phyloP scores from a whole-genome alignment of 2,329 filamentous ascomycete species.

The Helotiales sp. region DNA sequence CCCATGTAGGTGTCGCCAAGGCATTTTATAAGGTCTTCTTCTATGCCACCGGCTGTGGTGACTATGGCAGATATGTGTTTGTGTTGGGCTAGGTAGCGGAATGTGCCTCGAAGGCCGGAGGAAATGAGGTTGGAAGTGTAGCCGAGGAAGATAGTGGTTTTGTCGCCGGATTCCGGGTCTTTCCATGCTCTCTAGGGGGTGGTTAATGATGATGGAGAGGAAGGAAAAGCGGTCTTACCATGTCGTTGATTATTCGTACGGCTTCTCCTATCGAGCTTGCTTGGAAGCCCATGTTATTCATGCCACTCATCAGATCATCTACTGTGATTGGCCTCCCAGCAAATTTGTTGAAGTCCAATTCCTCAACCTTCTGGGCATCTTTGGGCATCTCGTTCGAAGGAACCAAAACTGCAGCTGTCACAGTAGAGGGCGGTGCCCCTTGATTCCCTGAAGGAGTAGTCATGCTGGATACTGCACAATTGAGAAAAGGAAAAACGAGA shows the following conservation, averaged over 20 bases:
- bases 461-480: conserved; percentile 1
- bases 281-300: conserved; percentile 86
- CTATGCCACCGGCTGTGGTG: conserved; percentile 90
- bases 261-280: conserved; percentile 82
- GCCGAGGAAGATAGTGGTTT: conserved; percentile 92
- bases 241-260: conserved; percentile 88
- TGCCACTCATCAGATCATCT: conserved; percentile 77
- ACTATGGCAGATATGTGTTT: conserved; percentile 91
- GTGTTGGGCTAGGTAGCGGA: conserved; percentile 92
- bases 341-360: conserved; percentile 88
- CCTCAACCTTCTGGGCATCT: conserved; percentile 77
- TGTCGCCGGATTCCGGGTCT: conserved; percentile 75
- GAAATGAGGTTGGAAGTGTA: conserved; percentile 99
- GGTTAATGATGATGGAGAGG: neutral
- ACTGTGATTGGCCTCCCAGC: conserved; percentile 76
- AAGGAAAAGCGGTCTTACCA: conserved; percentile 58
- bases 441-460: neutral
- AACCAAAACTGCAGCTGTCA: conserved; percentile 81
- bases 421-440: conserved; percentile 50
- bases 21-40: conserved; percentile 99
- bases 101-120: conserved; percentile 85
- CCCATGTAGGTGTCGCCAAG: conserved; percentile 92
- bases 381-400: conserved; percentile 79
- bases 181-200: conserved; percentile 68
- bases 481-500: neutral